A percentile compares a stretch with the other conserved stretches of the same genome.
Evolutionary conservation across 148 eudicot genomes (phyloP).

Genomic region (Pouteria glomerata): DNA sequence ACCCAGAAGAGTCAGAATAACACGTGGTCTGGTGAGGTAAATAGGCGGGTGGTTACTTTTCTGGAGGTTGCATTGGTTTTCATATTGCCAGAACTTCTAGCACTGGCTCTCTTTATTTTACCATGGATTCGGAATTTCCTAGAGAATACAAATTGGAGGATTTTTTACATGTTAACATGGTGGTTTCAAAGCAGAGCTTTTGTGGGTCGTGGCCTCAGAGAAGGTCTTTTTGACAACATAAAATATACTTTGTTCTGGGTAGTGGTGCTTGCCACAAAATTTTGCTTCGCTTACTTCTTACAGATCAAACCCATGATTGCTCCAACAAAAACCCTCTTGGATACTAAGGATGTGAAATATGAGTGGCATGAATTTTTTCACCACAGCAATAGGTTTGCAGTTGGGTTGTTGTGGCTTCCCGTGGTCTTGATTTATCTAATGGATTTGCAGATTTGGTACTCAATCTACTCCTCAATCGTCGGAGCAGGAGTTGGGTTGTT

Average conservation of each 20-base stretch:
- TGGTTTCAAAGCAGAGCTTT: conserved; percentile 77
- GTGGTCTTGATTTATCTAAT: conserved; percentile 71
- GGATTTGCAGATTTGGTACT: conserved; percentile 89
- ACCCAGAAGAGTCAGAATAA: conserved; percentile 38
- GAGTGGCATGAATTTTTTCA: conserved; percentile 69
- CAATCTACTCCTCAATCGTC: conserved; percentile 70
- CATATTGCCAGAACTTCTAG: conserved; percentile 57
- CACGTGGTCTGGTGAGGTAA: conserved; percentile 38
- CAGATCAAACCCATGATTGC: conserved; percentile 78
- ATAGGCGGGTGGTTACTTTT: conserved; percentile 42
- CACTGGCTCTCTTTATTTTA: conserved; percentile 46
- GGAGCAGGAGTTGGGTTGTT: conserved; percentile 81
- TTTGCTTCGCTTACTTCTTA: conserved; percentile 63
- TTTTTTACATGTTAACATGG: conserved; percentile 70
- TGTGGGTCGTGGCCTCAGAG: conserved; percentile 79
- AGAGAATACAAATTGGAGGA: conserved; percentile 76
- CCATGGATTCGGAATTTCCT: conserved; percentile 74
- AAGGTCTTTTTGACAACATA: conserved; percentile 69
- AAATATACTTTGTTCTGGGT: conserved; percentile 78
- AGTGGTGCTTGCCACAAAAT: conserved; percentile 69
- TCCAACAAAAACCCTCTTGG: conserved; percentile 45
- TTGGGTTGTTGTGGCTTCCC: conserved; percentile 82
- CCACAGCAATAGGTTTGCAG: conserved; percentile 68
- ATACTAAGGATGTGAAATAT: conserved; percentile 31
- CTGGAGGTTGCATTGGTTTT: conserved; percentile 53